Base-by-base conservation (phyloP, 306 rosid species). In the Glycine soja region DNA sequence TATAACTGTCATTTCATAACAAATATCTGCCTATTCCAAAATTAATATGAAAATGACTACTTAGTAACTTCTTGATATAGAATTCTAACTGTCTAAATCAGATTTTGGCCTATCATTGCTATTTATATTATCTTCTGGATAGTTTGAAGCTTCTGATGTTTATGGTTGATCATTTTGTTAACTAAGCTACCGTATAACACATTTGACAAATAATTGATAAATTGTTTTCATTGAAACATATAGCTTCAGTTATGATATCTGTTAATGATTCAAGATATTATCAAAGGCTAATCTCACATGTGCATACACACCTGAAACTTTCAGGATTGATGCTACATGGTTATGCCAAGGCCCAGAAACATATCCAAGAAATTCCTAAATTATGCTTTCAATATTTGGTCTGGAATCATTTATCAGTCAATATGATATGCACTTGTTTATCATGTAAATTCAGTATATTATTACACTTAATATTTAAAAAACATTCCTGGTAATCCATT, bases 321-420 rank as follows among this genome's bases (percentile, higher is more conserved):
- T 62, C 38, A 4, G 54, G 32, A 36, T 36, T 80, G 4, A 18
- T 46, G 52, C 52, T 65, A 16, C 75, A 54, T 54, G 53, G 5
- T 19, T 66, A 66, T 11, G 40, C 12, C 18, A 18, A 47, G 42
- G 19, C 68, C 54, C 56, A 40, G 48, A 61, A 80, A 51, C 9
- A 65, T 50, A 72, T 53, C 42, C 36, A 7, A 51, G 34, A 46
- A 80, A 72, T 72, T 52, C 38, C 32, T 19, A 36, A 69, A n/a
- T 13, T 10, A 65, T 72, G 56, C 68, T 70, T 80, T 71, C 52
- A 71, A 69, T 79, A 79, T 69, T 40, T 65, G 24, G 30, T 30
- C 14, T 69, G 70, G 40, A 56, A 57, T 69, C 58, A 54, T 51
- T 64, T 36, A 70, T 24, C 36, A 9, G 53, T 54, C 57, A 53